Evolutionary conservation across 73 alveolate species (phyloP), one percentile per base, ranked within the genome.

Genomic region (Loxodes magnus): DNA sequence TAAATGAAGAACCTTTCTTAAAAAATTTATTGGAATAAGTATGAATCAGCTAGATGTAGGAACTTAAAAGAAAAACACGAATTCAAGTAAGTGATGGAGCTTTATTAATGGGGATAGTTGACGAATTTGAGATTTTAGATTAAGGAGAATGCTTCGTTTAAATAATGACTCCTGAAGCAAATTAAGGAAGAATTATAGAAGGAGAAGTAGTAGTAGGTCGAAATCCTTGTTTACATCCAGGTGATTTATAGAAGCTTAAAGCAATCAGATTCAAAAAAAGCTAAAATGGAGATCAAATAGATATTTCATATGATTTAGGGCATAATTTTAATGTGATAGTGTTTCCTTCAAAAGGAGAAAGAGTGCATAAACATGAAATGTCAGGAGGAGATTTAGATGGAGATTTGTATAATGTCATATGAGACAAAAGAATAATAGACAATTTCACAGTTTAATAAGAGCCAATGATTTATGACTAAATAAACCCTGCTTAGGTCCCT

Each of bases 211-310:
- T 85, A 22, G 97, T 93, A 5, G 87, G 94, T 6, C 68, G 83
- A 43, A 87, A 80, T 51, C 99, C 99, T 21, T 87, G 97, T 64
- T 49, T 77, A 5, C 98, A 93, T 55, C 99, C 99, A 0, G 99
- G 99, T 5, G 99, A 93, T 66, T 80, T 90, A 23, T 51, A 95
- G 46, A 64, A 60, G 31, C 68, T 93, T 19, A 80, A 43, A 35
- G 96, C 96, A 0, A 94, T 90, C 15, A 70, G 65, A n/a, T n/a
- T n/a, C n/a, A n/a, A n/a, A n/a, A n/a, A n/a, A n/a, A n/a, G n/a
- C 33, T 69, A 64, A 31, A 67, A 87, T 15, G 61, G 52, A 23
- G 74, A 53, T 7, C 38, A 61, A 27, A n/a, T n/a, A n/a, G n/a
- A n/a, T n/a, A n/a, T n/a, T 35, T 27, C 23, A 41, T 67, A 64